Percentiles rank a stretch among this genome's conserved stretches.
Conservation (phyloP, 2,329 filamentous ascomycete species). For the Aureobasidium sp. region DNA sequence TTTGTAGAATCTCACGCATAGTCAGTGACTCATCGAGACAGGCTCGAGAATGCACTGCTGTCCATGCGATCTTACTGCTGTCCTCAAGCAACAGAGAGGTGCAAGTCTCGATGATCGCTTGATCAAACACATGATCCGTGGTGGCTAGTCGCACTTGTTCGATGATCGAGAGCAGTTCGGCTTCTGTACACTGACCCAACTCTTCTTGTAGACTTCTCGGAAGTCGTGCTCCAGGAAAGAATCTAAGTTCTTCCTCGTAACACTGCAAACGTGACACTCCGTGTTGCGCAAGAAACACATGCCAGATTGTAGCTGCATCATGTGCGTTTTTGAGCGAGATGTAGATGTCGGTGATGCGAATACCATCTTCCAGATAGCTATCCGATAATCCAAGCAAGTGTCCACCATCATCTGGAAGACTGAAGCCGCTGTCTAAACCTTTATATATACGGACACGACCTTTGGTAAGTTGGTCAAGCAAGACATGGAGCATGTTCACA, state of each 20-base stretch:
- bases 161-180: slow-evolving; percentile 17
- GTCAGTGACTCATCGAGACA: slow-evolving; percentile 17
- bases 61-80: slow-evolving; percentile 13
- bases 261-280: slow-evolving; percentile 15
- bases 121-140: slow-evolving; percentile 11
- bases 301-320: slow-evolving; percentile 19
- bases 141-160: slow-evolving; percentile 16
- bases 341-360: slow-evolving; percentile 15
- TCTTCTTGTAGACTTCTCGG: slow-evolving; percentile 18
- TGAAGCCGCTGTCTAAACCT: slow-evolving; percentile 18
- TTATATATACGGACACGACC: slow-evolving; percentile 17
- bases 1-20: slow-evolving; percentile 11
- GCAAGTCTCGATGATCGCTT: slow-evolving; percentile 15
- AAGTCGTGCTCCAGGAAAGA: slow-evolving; percentile 12
- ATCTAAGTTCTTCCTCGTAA: slow-evolving; percentile 18
- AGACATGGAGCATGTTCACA: slow-evolving; percentile 14
- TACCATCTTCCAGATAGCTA: background rate
- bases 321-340: slow-evolving; percentile 18
- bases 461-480: slow-evolving; percentile 12
- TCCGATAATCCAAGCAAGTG: slow-evolving; percentile 18
- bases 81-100: slow-evolving; percentile 14
- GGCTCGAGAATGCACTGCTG: slow-evolving; percentile 15
- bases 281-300: slow-evolving; percentile 19
- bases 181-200: slow-evolving; percentile 16
- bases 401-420: slow-evolving; percentile 18